These are phyloP conservation scores for Suillus alpinus DNA, from an alignment of 768 basidiomycete species.

Conservation along the genomic window DNA sequence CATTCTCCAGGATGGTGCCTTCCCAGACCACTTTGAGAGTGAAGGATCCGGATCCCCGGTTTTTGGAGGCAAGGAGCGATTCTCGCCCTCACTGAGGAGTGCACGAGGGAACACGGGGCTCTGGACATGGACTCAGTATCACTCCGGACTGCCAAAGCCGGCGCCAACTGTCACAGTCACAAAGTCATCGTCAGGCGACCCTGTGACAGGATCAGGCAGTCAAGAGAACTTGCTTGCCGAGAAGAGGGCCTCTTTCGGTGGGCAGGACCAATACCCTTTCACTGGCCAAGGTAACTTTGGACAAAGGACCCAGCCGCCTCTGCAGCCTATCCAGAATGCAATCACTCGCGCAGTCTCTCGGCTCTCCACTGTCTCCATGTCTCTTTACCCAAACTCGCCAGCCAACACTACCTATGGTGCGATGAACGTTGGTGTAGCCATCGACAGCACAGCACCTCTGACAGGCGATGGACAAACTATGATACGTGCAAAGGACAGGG, in stretches of 20 bases:
- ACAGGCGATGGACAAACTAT: slow-evolving; percentile 41
- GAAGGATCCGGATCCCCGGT: slow-evolving; percentile 62
- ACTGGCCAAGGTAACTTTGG: slow-evolving; percentile 20
- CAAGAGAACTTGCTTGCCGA: slow-evolving; percentile 9
- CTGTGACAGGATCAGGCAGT: slow-evolving; percentile 1
- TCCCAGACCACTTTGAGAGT: slow-evolving; percentile 41
- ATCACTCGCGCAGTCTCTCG: slow-evolving; percentile 39
- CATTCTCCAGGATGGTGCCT: slow-evolving; percentile 56
- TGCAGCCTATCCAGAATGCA: slow-evolving; percentile 42
- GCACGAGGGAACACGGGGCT: slow-evolving; percentile 41
- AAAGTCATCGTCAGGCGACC: slow-evolving; percentile 20
- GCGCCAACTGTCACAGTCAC: slow-evolving; percentile 21
- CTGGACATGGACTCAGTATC: slow-evolving; percentile 60
- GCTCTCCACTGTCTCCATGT: slow-evolving; percentile 42
- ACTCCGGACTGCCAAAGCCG: slow-evolving; percentile 33
- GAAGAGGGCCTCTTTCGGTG: slow-evolving; percentile 10
- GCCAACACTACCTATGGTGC: slow-evolving; percentile 23
- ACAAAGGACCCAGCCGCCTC: slow-evolving; percentile 25
- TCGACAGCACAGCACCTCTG: slow-evolving; percentile 32
- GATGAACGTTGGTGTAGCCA: slow-evolving; percentile 33
- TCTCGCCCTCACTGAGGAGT: slow-evolving; percentile 35
- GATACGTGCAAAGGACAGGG: slow-evolving; percentile 35
- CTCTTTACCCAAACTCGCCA: slow-evolving; percentile 47
- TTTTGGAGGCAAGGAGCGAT: slow-evolving; percentile 73
- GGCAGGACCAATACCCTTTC: slow-evolving; percentile 23